Evolutionary conservation across 306 rosid species (phyloP).

Genomic region (Prunus armeniaca): DNA sequence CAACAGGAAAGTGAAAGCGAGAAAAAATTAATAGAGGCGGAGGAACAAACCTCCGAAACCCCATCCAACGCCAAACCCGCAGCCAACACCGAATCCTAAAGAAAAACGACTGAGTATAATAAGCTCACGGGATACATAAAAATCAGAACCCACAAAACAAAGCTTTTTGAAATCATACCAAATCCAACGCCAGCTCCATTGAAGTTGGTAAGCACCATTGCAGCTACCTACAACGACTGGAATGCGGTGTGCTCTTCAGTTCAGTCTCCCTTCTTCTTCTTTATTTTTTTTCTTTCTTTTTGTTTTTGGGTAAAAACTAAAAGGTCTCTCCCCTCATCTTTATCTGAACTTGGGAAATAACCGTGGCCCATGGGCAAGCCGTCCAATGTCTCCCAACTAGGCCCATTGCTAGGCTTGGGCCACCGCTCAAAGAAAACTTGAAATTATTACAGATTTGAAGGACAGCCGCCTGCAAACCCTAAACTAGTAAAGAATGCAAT

Average conservation of each 20-base stretch:
- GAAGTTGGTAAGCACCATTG: conserved; percentile 83
- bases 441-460: too few relatives aligned
- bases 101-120: not conserved
- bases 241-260: not conserved
- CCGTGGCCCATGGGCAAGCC: not conserved
- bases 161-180: conserved; percentile 39
- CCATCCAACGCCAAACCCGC: conserved; percentile 97
- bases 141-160: not conserved
- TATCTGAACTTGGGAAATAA: not conserved
- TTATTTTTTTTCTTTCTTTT: too few relatives aligned
- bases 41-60: conserved; percentile 84
- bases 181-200: conserved; percentile 84
- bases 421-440: not conserved
- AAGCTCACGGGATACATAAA: not conserved
- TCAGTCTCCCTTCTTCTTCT: not conserved
- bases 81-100: conserved; percentile 89
- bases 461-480: too few relatives aligned
- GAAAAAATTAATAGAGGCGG: not conserved
- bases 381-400: not conserved
- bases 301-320: too few relatives aligned
- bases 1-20: not conserved
- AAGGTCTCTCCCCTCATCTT: not conserved
- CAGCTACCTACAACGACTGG: not conserved
- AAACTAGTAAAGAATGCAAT: too few relatives aligned
- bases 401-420: not conserved